Evolutionary conservation across 306 rosid species (phyloP).

Genomic region (Vigna hirtella): DNA sequence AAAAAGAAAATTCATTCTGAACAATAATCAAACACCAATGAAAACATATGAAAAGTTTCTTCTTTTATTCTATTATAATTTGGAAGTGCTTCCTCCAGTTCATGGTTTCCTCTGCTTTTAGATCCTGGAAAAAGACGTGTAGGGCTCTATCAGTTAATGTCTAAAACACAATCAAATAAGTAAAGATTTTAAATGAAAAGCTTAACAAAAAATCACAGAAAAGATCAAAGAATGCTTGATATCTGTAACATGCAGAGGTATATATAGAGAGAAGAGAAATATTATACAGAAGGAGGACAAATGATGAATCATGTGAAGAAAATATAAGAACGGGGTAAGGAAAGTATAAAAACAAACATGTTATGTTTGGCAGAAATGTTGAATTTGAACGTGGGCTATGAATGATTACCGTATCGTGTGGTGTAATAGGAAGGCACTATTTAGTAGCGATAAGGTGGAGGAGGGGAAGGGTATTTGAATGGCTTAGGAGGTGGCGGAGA

Average conservation of each 20-base stretch:
- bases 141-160: slow-evolving; percentile 9
- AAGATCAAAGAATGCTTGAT: slow-evolving; percentile 27
- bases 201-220: background rate
- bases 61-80: background rate
- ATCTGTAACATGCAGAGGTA: background rate
- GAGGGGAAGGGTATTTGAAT: background rate
- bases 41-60: slow-evolving; percentile 13
- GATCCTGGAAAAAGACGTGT: slow-evolving; percentile 27
- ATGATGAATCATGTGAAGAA: no score
- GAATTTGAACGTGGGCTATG: no score
- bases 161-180: background rate
- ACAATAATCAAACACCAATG: slow-evolving; percentile 29
- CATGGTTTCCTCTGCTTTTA: slow-evolving; percentile 17
- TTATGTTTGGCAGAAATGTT: no score
- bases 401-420: no score
- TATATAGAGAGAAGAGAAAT: background rate
- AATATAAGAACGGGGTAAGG: no score
- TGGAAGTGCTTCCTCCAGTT: background rate
- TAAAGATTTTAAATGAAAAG: no score
- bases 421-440: no score
- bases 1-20: slow-evolving; percentile 4
- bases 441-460: background rate
- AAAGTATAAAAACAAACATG: no score
- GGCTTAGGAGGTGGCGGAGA: slow-evolving; percentile 40
- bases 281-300: background rate